Base-by-base conservation (phyloP, 306 rosid genomes). In the Hippophae gyantsensis region DNA sequence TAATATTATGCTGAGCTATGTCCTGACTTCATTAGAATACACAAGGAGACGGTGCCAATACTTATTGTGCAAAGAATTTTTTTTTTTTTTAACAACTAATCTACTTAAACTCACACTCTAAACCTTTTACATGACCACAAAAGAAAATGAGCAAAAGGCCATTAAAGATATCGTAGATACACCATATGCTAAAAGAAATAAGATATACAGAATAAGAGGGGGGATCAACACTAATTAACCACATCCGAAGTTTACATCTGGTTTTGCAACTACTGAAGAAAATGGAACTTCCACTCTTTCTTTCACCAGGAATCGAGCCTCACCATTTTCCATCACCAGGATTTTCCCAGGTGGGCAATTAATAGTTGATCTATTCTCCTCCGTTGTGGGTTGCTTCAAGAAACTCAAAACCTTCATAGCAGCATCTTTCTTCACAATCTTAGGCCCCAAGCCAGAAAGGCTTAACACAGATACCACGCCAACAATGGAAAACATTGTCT, bases 261-360 rank as follows among this genome's bases (percentile, higher is more conserved):
- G 96, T 58, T 76, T 88, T 42, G 84, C 81, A 66, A 77, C 74
- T 54, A 69, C 77, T 13, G 89, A 76, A 9, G 96, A 88, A 80
- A 92, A 92, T 38, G 96, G 99, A 69, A 92, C 86, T 78, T 92
- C 93, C 59, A 85, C 93, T 84, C 99, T 82, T 81, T 92, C 96
- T 70, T 92, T 92, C 74, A 92, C 99, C 3, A 92, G 74, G 62
- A 95, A 88, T 50, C 90, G 84, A 57, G 81, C 89, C 57, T 85
- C 89, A 59, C 93, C 93, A 10, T 76, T 74, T 81, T 87, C 95
- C 63, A 78, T 44, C 54, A 83, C 85, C 40, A 77, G 67, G 74
- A 85, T 64, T 66, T 79, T 85, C 57, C 96, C 99, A 0, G 93
- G 95, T 40, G 96, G 94, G 54, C 99, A 92, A 26, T 55, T 64